Conservation (phyloP, 1,139 yeast species). For the Meyerozyma guilliermondii region DNA sequence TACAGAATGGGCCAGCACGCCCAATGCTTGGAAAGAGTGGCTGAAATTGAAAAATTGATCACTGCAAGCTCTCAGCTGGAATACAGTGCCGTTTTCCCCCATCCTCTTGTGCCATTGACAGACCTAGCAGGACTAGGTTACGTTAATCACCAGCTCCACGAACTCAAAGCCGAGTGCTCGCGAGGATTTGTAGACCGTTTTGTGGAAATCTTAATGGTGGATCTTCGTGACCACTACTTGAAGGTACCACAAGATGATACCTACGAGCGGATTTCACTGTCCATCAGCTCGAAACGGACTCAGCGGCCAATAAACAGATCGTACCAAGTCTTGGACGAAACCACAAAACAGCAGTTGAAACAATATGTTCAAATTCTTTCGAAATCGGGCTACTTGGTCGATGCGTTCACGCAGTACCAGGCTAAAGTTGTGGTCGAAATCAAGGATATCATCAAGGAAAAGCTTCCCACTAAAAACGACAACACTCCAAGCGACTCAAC, state of each 20-base stretch:
- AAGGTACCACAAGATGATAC: slow-evolving; percentile 46
- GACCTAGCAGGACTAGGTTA: slow-evolving; percentile 55
- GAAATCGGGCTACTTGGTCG: slow-evolving; percentile 58
- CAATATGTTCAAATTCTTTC: slow-evolving; percentile 51
- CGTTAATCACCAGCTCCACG: slow-evolving; percentile 47
- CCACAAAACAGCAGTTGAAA: slow-evolving; percentile 35
- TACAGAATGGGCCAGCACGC: slow-evolving; percentile 36
- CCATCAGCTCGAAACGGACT: slow-evolving; percentile 17
- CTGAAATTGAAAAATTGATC: slow-evolving; percentile 52
- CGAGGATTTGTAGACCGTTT: slow-evolving; percentile 58
- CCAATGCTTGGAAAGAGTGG: slow-evolving; percentile 48
- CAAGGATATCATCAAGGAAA: slow-evolving; percentile 62
- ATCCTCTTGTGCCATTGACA: slow-evolving; percentile 47
- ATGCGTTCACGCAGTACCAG: slow-evolving; percentile 64
- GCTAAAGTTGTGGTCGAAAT: slow-evolving; percentile 65
- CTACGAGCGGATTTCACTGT: slow-evolving; percentile 41
- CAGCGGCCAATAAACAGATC: slow-evolving; percentile 16
- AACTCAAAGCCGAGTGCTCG: slow-evolving; percentile 57
- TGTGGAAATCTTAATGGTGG: slow-evolving; percentile 50
- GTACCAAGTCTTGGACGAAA: slow-evolving; percentile 31
- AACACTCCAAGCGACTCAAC: slow-evolving; percentile 16
- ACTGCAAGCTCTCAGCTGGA: slow-evolving; percentile 6
- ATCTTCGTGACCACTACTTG: slow-evolving; percentile 54
- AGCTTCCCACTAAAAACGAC: slow-evolving; percentile 43
- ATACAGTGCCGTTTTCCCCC: slow-evolving; percentile 37